Conservation (phyloP, 257 asterid genomes). For the Penstemon barbatus region DNA sequence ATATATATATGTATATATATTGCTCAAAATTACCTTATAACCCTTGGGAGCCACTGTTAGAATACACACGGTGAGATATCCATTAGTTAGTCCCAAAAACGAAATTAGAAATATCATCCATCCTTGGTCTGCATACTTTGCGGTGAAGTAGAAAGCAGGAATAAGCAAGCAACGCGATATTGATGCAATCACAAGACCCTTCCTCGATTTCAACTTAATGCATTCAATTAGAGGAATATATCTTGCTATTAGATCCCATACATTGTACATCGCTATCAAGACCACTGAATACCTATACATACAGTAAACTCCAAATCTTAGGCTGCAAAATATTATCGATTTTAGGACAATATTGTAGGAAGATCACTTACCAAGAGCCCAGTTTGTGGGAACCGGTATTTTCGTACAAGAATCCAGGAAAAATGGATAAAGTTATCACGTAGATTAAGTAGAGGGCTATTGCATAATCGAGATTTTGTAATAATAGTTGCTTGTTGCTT, state of each 20-base stretch:
- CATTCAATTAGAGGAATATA: conserved; percentile 55
- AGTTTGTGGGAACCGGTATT: conserved; percentile 75
- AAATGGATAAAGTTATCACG: conserved; percentile 67
- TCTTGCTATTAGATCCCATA: conserved; percentile 63
- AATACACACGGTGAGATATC: conserved; percentile 76
- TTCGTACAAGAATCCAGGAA: conserved; percentile 85
- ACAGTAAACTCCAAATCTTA: background rate
- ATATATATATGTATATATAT: too few relatives aligned
- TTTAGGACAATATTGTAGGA: background rate
- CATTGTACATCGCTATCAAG: conserved; percentile 74
- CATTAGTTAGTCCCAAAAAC: conserved; percentile 74
- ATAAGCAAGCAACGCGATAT: conserved; percentile 61
- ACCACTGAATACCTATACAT: conserved; percentile 64
- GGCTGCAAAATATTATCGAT: background rate
- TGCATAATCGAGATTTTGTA: conserved; percentile 58
- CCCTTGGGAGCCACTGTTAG: conserved; percentile 76
- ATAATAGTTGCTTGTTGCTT: conserved; percentile 52
- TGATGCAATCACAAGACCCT: conserved; percentile 51
- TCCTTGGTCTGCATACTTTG: conserved; percentile 80
- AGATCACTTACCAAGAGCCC: conserved; percentile 68
- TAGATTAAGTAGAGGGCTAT: conserved; percentile 55
- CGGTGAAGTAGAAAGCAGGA: conserved; percentile 83
- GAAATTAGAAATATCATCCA: conserved; percentile 75
- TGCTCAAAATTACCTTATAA: conserved; percentile 51
- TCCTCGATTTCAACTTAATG: conserved; percentile 55